Evolutionary conservation across 164 flowering plant species (phyloP).

Genomic region (Aristolochia californica): DNA sequence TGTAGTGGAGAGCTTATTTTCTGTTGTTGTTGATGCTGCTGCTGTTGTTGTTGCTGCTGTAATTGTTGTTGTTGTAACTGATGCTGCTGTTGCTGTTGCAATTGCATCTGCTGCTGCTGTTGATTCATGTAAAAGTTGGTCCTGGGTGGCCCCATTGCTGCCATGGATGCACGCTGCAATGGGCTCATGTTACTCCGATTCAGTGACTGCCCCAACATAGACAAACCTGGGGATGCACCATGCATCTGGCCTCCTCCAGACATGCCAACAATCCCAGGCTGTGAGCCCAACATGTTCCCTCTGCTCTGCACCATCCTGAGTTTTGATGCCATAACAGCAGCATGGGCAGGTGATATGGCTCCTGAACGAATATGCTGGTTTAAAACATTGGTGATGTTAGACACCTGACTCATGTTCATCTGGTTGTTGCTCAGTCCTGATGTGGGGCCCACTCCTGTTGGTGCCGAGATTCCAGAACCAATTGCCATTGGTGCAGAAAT

Average conservation of each 20-base stretch:
- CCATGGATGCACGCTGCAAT: conserved; percentile 53
- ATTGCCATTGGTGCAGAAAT: conserved; percentile 48
- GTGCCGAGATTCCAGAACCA: background rate
- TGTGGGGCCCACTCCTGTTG: conserved; percentile 21
- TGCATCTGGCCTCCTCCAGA: conserved; percentile 61
- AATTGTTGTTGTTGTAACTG: conserved; percentile 5
- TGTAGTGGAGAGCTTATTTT: conserved; percentile 57
- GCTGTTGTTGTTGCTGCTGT: conserved; percentile 22
- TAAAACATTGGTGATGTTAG: conserved; percentile 33
- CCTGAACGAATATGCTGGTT: conserved; percentile 45
- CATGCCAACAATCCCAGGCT: conserved; percentile 43
- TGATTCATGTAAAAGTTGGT: conserved; percentile 49
- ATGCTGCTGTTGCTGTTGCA: conserved; percentile 5
- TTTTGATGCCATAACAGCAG: conserved; percentile 26
- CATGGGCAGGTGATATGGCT: conserved; percentile 2
- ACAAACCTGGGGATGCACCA: conserved; percentile 45
- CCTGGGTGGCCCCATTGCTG: conserved; percentile 80
- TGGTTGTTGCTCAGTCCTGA: conserved; percentile 52
- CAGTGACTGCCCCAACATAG: conserved; percentile 61
- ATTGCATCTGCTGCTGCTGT: conserved; percentile 46
- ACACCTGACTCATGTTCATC: conserved; percentile 37
- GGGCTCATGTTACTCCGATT: conserved; percentile 35
- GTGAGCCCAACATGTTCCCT: conserved; percentile 39
- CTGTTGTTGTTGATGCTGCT: conserved; percentile 27
- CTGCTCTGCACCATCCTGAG: conserved; percentile 37